Evolutionary conservation across 768 basidiomycete species (phyloP).

Genomic region (Crassisporium funariophilum): DNA sequence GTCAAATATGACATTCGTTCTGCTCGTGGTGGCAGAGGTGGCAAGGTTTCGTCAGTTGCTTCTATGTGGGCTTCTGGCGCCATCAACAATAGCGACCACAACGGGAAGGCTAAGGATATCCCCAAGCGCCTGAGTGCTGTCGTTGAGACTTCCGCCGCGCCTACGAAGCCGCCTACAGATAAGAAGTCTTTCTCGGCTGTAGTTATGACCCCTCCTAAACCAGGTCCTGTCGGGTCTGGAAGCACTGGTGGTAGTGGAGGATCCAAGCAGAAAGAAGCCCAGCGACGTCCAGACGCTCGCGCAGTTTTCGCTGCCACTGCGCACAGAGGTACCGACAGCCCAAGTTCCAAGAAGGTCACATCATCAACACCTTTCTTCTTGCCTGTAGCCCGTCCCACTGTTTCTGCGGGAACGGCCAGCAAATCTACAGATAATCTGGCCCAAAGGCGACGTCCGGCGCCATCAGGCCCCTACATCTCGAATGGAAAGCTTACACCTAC

Average conservation of each 20-base stretch:
- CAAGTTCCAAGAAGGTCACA: too few species aligned
- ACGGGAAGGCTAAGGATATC: conserved; percentile 12
- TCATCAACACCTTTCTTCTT: too few species aligned
- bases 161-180: conserved; percentile 12
- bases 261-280: conserved; percentile 9
- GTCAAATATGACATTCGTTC: conserved; percentile 74
- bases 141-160: background rate
- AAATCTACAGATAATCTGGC: conserved; percentile 10
- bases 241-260: background rate
- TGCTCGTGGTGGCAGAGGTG: conserved; percentile 76
- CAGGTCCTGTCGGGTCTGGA: background rate
- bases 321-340: too few species aligned
- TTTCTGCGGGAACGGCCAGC: conserved; percentile 7
- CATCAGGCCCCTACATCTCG: conserved; percentile 13
- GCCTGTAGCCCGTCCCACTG: conserved; percentile 3
- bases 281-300: conserved; percentile 18
- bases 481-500: conserved; percentile 14
- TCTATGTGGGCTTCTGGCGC: conserved; percentile 72
- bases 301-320: background rate
- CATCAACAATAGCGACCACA: conserved; percentile 8
- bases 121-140: conserved; percentile 9
- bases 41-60: conserved; percentile 71
- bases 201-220: conserved; percentile 21
- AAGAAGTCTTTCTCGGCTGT: conserved; percentile 27
- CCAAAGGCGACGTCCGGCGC: conserved; percentile 17